Conservation (phyloP, 352 stramenopile genomes). For the Pythium utonaiense region DNA sequence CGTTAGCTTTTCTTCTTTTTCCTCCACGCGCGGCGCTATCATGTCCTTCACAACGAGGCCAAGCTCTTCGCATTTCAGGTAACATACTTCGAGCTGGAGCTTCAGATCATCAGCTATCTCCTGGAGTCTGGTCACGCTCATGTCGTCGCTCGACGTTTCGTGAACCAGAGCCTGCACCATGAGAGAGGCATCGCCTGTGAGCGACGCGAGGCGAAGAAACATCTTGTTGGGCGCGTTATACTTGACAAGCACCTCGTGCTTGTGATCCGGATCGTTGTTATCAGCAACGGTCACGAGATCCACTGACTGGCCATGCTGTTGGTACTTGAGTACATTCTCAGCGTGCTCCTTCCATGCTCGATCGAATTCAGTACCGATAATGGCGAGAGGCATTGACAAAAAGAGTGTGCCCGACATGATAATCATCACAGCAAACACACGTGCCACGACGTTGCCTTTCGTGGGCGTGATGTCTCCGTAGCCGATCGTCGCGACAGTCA, state of each 20-base stretch:
- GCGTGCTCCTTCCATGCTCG: conserved; percentile 74
- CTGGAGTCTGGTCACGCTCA: conserved; percentile 38
- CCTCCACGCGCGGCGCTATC: conserved; percentile 42
- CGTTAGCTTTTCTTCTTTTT: conserved; percentile 30
- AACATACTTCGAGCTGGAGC: conserved; percentile 42
- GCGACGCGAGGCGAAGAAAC: conserved; percentile 54
- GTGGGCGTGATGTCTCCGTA: conserved; percentile 78
- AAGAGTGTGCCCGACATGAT: conserved; percentile 85
- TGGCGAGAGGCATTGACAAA: conserved; percentile 81
- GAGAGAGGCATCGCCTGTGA: conserved; percentile 61
- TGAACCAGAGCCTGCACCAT: conserved; percentile 54
- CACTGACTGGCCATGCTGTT: conserved; percentile 31
- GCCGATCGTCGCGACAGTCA: conserved; percentile 71
- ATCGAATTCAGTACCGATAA: conserved; percentile 84
- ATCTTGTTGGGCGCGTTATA: conserved; percentile 70
- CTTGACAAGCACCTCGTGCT: conserved; percentile 77
- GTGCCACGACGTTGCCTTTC: conserved; percentile 62
- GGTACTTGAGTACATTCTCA: conserved; percentile 60
- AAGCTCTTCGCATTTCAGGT: conserved; percentile 52
- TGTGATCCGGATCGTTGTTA: conserved; percentile 39
- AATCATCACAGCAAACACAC: conserved; percentile 69
- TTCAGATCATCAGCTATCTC: conserved; percentile 57
- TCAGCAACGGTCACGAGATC: conserved; percentile 21
- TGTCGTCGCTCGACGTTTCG: conserved; percentile 35
- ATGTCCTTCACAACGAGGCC: conserved; percentile 61